Percentiles rank a stretch among this genome's conserved stretches.
phyloP scores from a whole-genome alignment of 306 rosid genomes.

The Vachellia collinsii region DNA sequence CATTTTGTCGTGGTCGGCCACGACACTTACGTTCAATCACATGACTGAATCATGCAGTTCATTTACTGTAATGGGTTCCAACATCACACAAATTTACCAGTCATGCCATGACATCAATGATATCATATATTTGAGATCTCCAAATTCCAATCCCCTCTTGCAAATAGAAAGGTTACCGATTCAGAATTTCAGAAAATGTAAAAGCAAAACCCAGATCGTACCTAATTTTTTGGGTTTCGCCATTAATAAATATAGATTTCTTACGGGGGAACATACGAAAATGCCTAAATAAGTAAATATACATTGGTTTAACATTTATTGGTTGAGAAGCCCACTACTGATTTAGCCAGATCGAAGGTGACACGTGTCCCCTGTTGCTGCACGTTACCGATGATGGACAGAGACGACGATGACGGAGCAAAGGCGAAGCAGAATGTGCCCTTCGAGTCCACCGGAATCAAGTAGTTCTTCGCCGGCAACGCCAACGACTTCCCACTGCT shows the following conservation, averaged over 20 bases:
- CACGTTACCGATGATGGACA: no score
- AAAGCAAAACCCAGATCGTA: neutral
- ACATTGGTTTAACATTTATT: neutral
- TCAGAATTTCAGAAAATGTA: neutral
- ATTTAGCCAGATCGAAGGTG: no score
- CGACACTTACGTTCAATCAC: neutral
- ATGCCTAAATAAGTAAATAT: neutral
- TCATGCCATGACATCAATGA: neutral
- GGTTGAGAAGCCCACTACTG: no score
- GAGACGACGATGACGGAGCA: constrained; percentile 50
- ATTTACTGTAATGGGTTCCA: neutral
- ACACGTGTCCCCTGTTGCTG: no score
- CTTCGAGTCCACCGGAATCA: constrained; percentile 52
- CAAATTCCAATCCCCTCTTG: neutral
- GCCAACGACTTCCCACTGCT: constrained; percentile 44
- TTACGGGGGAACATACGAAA: neutral
- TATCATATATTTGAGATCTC: neutral
- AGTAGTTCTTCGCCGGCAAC: constrained; percentile 53
- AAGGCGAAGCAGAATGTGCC: constrained; percentile 73
- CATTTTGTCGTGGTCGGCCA: neutral
- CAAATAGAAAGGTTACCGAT: neutral
- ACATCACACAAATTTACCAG: neutral
- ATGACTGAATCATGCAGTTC: neutral
- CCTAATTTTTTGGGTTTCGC: neutral
- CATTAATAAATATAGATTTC: neutral